phyloP scores from a whole-genome alignment of 31 red algal species.

The Porphyra umbilicalis region DNA sequence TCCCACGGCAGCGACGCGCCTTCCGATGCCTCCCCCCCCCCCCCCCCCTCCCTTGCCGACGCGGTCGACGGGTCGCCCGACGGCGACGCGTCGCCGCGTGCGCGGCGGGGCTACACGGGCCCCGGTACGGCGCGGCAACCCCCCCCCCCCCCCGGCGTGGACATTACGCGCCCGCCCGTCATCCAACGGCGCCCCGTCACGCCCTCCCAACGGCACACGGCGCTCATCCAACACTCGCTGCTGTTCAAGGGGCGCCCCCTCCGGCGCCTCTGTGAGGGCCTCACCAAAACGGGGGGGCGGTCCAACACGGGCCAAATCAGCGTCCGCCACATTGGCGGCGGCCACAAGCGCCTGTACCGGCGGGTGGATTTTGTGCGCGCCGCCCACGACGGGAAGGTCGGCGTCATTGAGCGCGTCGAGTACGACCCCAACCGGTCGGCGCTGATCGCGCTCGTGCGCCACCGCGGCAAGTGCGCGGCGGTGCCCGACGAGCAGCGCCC shows the following conservation, averaged over 20 bases:
- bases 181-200: constrained; percentile 74
- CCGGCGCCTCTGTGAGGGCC: constrained; percentile 51
- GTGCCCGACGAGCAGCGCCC: constrained; percentile 14
- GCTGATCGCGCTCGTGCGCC: constrained; percentile 73
- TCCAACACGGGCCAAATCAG: constrained; percentile 64
- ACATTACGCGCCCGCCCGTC: constrained; percentile 63
- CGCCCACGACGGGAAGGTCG: constrained; percentile 49
- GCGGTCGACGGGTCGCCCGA: background rate
- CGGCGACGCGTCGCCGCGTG: background rate
- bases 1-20: too few relatives aligned
- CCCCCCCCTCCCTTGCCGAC: background rate
- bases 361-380: constrained; percentile 82
- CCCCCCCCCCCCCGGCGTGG: background rate
- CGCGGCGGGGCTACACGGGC: background rate
- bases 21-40: background rate
- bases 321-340: constrained; percentile 84
- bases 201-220: constrained; percentile 72
- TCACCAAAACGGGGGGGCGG: constrained; percentile 45
- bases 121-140: background rate
- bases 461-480: constrained; percentile 32
- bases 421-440: constrained; percentile 92
- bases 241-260: constrained; percentile 72
- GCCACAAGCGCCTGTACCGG: constrained; percentile 80
- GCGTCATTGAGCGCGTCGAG: constrained; percentile 77
- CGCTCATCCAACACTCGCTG: constrained; percentile 63